Evolutionary conservation across 768 basidiomycete genomes (phyloP).

Genomic region (Mycena alexandri): DNA sequence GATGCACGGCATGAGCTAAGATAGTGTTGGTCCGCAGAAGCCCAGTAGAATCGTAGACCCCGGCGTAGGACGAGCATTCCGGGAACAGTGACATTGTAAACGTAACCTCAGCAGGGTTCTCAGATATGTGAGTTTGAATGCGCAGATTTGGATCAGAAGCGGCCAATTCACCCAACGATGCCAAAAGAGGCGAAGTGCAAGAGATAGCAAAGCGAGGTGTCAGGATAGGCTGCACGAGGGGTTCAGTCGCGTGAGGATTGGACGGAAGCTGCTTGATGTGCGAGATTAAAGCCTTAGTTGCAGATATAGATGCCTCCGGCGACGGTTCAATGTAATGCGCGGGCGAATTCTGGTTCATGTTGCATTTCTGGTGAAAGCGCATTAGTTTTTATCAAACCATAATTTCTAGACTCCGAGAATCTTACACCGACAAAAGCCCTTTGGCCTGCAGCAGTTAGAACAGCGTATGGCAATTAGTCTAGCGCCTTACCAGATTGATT

Average conservation of each 20-base stretch:
- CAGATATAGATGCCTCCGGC: constrained; percentile 65
- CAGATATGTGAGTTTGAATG: constrained; percentile 95
- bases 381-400: constrained; percentile 10
- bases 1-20: constrained; percentile 88
- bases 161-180: constrained; percentile 72
- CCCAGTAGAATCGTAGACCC: constrained; percentile 83
- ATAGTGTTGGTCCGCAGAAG: constrained; percentile 86
- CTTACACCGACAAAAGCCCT: constrained; percentile 88
- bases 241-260: constrained; percentile 48
- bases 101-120: constrained; percentile 81
- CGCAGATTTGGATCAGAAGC: constrained; percentile 68
- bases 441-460: constrained; percentile 63
- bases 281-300: constrained; percentile 74
- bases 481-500: constrained; percentile 65
- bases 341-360: constrained; percentile 85
- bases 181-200: constrained; percentile 80
- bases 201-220: constrained; percentile 98
- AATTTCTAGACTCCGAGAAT: constrained; percentile 27
- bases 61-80: constrained; percentile 73
- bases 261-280: constrained; percentile 73
- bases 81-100: constrained; percentile 79
- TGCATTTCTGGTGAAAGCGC: constrained; percentile 75
- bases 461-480: background rate
- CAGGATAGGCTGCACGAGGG: constrained; percentile 88
- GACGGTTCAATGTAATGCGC: constrained; percentile 78